phyloP scores from a whole-genome alignment of 1,284 basidiomycete genomes.

The Malassezia pachydermatis region DNA sequence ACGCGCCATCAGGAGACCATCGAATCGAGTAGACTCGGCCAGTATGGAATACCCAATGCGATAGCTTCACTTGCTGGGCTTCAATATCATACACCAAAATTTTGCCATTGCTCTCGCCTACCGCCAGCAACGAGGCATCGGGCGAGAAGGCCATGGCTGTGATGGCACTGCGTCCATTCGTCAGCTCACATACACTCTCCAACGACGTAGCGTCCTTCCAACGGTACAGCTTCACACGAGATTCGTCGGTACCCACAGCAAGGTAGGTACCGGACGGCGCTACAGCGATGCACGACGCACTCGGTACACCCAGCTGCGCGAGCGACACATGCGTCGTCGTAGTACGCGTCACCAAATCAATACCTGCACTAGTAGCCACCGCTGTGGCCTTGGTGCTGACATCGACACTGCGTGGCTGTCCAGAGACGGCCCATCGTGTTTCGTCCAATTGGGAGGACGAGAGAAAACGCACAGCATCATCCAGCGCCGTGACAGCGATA shows the following conservation, averaged over 20 bases:
- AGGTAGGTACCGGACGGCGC: conserved; percentile 53
- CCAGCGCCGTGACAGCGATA: conserved; percentile 8
- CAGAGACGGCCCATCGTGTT: conserved; percentile 14
- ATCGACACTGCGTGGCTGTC: conserved; percentile 59
- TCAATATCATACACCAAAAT: conserved; percentile 68
- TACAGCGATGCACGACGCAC: conserved; percentile 51
- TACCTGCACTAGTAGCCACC: conserved; percentile 60
- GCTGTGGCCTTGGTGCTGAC: conserved; percentile 43
- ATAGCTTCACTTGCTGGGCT: conserved; percentile 49
- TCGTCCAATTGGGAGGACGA: neutral
- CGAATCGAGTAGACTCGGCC: conserved; percentile 68
- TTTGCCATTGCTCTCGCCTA: conserved; percentile 62
- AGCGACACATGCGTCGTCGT: neutral
- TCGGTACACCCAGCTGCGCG: neutral
- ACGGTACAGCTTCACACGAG: conserved; percentile 32
- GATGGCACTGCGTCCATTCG: conserved; percentile 49
- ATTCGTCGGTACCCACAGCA: conserved; percentile 59
- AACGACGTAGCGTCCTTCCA: conserved; percentile 50
- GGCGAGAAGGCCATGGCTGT: conserved; percentile 71
- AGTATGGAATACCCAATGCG: conserved; percentile 73
- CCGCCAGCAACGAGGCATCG: conserved; percentile 63
- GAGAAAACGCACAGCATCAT: conserved; percentile 8
- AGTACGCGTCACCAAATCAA: conserved; percentile 54
- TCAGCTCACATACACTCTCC: conserved; percentile 9
- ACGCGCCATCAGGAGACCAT: conserved; percentile 64